phyloP scores from a whole-genome alignment of 345 rosid species.

The Abelmoschus esculentus region DNA sequence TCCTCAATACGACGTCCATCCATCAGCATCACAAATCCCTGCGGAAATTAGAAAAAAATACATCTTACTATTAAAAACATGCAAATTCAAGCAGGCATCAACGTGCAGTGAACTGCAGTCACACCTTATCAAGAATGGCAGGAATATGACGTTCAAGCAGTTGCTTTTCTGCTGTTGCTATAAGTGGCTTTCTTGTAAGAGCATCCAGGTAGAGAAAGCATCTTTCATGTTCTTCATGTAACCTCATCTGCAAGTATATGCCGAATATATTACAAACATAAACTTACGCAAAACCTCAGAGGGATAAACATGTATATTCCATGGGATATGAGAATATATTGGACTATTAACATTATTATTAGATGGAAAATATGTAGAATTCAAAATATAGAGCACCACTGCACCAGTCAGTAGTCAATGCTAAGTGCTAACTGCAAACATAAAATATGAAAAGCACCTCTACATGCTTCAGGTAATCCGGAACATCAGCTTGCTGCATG shows the following conservation, averaged over 20 bases:
- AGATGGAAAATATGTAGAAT: background rate
- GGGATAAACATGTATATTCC: background rate
- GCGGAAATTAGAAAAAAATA: slow-evolving; percentile 11
- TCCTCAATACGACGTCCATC: slow-evolving; percentile 89
- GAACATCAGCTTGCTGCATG: slow-evolving; percentile 95
- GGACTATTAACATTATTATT: background rate
- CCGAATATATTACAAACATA: slow-evolving; percentile 12
- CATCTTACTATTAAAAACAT: slow-evolving; percentile 3
- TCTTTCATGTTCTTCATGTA: slow-evolving; percentile 96
- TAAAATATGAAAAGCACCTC: slow-evolving; percentile 46
- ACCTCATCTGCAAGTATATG: slow-evolving; percentile 53
- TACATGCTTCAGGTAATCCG: slow-evolving; percentile 95
- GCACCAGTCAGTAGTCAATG: background rate
- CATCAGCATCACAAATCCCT: slow-evolving; percentile 89
- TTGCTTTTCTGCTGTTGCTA: slow-evolving; percentile 78
- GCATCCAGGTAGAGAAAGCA: slow-evolving; percentile 83
- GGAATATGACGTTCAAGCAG: slow-evolving; percentile 84
- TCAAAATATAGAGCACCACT: background rate
- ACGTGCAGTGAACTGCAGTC: background rate
- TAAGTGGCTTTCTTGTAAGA: slow-evolving; percentile 73
- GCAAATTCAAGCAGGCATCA: slow-evolving; percentile 3
- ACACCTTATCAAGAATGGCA: slow-evolving; percentile 88
- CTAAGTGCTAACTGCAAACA: background rate
- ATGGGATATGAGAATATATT: background rate
- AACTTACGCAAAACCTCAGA: slow-evolving; percentile 6